Percentiles rank a stretch among this genome's conserved stretches.
Conservation (phyloP, 495 filamentous ascomycete species). For the Aspergillus saccharolyticus region DNA sequence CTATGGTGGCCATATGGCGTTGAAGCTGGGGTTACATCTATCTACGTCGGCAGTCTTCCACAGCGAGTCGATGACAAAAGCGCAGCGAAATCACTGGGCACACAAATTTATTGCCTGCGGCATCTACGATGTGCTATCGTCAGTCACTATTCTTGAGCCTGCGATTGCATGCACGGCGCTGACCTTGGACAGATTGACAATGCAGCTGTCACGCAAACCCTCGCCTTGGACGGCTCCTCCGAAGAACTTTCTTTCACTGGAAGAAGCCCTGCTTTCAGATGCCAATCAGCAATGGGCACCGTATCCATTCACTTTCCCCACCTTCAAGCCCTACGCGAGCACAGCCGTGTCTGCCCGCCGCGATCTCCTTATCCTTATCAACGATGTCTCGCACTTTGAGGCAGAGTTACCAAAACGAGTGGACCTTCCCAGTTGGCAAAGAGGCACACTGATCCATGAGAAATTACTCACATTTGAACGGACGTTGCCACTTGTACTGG, state of each 20-base stretch:
- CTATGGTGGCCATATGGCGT: not conserved
- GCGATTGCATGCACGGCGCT: not conserved
- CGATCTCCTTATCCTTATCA: not conserved
- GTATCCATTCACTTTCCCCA: not conserved
- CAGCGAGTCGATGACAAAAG: not conserved
- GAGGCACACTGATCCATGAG: not conserved
- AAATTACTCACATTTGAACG: not conserved
- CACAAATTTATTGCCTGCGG: not conserved
- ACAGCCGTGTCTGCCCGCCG: not conserved
- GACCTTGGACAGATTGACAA: not conserved
- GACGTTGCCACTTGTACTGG: not conserved
- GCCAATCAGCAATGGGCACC: conserved; percentile 1
- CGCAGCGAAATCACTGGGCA: not conserved
- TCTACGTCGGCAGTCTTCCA: not conserved
- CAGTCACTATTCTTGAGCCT: not conserved
- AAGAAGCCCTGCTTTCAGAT: not conserved
- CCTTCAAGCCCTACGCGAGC: not conserved
- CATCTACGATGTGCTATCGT: conserved; percentile 1
- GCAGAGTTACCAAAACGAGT: not conserved
- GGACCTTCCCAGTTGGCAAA: not conserved
- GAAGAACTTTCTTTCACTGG: not conserved
- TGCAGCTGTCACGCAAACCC: not conserved
- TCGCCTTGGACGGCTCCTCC: not conserved
- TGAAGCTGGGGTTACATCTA: not conserved
- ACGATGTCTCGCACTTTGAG: not conserved